A percentile compares a stretch with the other conserved stretches of the same genome.
Evolutionary conservation across 2,329 filamentous ascomycete genomes (phyloP).

Genomic region (Aureobasidium sp.): DNA sequence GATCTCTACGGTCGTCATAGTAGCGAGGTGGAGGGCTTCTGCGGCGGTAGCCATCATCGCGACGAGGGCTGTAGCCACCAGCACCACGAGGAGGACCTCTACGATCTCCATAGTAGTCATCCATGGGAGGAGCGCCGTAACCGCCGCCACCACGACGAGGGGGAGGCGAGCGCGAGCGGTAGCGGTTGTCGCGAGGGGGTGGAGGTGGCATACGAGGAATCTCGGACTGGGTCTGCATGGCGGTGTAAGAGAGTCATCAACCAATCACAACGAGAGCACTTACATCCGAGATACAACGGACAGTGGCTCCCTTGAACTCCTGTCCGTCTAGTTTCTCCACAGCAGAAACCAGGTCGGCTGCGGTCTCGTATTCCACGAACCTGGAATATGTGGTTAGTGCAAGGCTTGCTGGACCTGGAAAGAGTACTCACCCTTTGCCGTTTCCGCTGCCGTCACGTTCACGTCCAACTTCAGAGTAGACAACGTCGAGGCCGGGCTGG

Average conservation of each 20-base stretch:
- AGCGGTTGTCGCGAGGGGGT: slow-evolving; percentile 47
- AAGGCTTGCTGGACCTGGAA: no score
- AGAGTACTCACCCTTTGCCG: slow-evolving; percentile 63
- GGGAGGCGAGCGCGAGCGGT: slow-evolving; percentile 69
- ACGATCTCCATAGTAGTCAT: slow-evolving; percentile 63
- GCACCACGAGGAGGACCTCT: slow-evolving; percentile 64
- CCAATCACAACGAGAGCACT: slow-evolving; percentile 24
- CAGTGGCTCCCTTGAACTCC: slow-evolving; percentile 85
- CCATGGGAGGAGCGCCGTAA: slow-evolving; percentile 59
- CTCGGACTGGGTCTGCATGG: slow-evolving; percentile 67
- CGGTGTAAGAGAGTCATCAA: slow-evolving; percentile 11
- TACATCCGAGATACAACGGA: slow-evolving; percentile 85
- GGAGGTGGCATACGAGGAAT: slow-evolving; percentile 42
- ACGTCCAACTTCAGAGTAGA: slow-evolving; percentile 93
- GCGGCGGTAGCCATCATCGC: slow-evolving; percentile 80
- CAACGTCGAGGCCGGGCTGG: slow-evolving; percentile 92
- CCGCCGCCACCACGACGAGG: slow-evolving; percentile 55
- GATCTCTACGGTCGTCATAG: slow-evolving; percentile 75
- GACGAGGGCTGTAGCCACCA: slow-evolving; percentile 77
- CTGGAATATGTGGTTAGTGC: slow-evolving; percentile 40
- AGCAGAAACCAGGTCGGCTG: slow-evolving; percentile 78
- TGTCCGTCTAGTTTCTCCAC: slow-evolving; percentile 90
- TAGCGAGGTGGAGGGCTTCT: slow-evolving; percentile 70
- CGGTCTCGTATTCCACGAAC: slow-evolving; percentile 96
- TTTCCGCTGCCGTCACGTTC: slow-evolving; percentile 64